Evolutionary conservation across 331 rosid species (phyloP).

Genomic region (Cydonia oblonga): DNA sequence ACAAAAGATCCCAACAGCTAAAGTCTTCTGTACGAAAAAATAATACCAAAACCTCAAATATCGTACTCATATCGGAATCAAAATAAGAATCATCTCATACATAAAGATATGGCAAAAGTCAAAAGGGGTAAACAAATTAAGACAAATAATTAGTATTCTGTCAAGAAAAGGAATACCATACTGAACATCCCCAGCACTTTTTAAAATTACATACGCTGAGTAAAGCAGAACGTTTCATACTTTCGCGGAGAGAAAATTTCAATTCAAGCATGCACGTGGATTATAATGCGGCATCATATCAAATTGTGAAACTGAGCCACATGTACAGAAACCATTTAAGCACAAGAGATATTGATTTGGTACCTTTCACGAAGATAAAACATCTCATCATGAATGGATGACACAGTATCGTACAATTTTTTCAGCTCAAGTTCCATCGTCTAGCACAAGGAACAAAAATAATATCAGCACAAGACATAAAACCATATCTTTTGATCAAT

Average conservation of each 20-base stretch:
- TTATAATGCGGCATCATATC: neutral
- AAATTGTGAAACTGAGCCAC: neutral
- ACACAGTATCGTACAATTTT: conserved; percentile 56
- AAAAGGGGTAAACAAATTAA: neutral
- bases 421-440: conserved; percentile 75
- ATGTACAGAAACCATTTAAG: neutral
- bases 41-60: no score
- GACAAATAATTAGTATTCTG: neutral
- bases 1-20: neutral
- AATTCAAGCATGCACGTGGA: neutral
- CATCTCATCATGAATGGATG: conserved; percentile 87
- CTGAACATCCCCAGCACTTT: no score
- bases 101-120: neutral
- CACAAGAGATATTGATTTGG: neutral
- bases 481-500: neutral
- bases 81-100: neutral
- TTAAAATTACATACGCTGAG: no score
- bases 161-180: neutral
- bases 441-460: conserved; percentile 31
- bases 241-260: neutral
- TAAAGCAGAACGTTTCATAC: neutral
- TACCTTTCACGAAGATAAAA: conserved; percentile 95
- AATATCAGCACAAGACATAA: conserved; percentile 5
- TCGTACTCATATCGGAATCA: no score
- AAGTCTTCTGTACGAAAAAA: no score